A percentile compares a stretch with the other conserved stretches of the same genome.
Evolutionary conservation across 2,329 filamentous ascomycete species (phyloP).

Genomic region (Aspergillus felis): DNA sequence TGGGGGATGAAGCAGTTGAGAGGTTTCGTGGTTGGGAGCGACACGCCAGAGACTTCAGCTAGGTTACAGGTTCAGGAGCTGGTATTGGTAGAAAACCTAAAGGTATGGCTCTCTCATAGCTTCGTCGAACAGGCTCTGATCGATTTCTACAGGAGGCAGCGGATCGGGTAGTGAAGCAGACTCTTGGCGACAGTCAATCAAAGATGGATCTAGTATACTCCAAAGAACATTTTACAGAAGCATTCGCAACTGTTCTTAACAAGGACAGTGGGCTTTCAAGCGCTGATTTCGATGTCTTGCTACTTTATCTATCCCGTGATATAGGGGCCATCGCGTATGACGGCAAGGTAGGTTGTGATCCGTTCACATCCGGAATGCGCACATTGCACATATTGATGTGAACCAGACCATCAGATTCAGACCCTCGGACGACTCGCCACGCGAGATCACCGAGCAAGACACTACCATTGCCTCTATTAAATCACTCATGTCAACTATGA

Average conservation of each 20-base stretch:
- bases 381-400: conserved; percentile 15
- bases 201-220: conserved; percentile 66
- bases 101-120: conserved; percentile 36
- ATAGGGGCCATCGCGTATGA: conserved; percentile 51
- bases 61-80: conserved; percentile 40
- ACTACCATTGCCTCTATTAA: conserved; percentile 75
- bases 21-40: conserved; percentile 46
- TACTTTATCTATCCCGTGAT: conserved; percentile 67
- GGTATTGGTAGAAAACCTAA: conserved; percentile 54
- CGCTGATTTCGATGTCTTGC: conserved; percentile 64
- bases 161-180: conserved; percentile 50
- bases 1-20: conserved; percentile 74
- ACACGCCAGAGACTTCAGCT: conserved; percentile 25
- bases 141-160: conserved; percentile 45
- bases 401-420: conserved; percentile 71
- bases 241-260: conserved; percentile 53
- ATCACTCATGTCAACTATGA: conserved; percentile 65
- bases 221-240: conserved; percentile 58
- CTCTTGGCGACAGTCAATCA: conserved; percentile 42
- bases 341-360: conserved; percentile 35
- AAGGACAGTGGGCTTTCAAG: conserved; percentile 52
- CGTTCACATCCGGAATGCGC: conserved; percentile 2
- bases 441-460: conserved; percentile 71
- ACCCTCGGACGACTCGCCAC: conserved; percentile 43
- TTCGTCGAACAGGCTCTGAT: conserved; percentile 16